Conservation (phyloP, 1,139 yeast species). For the Kurtzmaniella quercitrusa region DNA sequence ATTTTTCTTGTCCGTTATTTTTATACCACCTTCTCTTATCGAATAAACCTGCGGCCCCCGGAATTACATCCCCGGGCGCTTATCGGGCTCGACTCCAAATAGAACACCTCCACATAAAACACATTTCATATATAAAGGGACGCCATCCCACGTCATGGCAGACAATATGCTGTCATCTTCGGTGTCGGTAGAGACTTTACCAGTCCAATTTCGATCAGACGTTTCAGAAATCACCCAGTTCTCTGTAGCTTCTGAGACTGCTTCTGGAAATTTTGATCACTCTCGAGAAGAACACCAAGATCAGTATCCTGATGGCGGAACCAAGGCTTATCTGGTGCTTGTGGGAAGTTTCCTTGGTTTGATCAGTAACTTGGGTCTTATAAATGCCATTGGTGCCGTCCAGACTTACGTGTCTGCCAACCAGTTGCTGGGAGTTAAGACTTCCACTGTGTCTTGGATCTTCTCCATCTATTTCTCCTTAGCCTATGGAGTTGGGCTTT, state of each 20-base stretch:
- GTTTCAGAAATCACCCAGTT: neutral
- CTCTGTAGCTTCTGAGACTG: neutral
- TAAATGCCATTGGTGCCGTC: conserved; percentile 61
- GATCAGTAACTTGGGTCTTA: conserved; percentile 54
- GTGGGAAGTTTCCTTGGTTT: conserved; percentile 61
- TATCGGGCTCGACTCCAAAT: neutral
- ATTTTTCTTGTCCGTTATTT: no score
- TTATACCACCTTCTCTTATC: no score
- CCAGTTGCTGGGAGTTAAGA: conserved; percentile 41
- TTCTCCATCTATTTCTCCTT: conserved; percentile 59
- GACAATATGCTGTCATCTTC: neutral
- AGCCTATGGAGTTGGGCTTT: conserved; percentile 53
- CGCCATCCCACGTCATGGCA: neutral
- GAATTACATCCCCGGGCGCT: neutral
- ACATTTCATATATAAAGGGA: neutral
- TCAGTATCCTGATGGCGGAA: conserved; percentile 63
- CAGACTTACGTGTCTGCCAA: conserved; percentile 56
- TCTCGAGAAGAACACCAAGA: conserved; percentile 1
- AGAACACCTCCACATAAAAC: no score
- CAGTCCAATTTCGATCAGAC: neutral
- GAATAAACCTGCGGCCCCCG: no score
- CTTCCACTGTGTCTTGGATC: conserved; percentile 59
- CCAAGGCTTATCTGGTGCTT: conserved; percentile 54
- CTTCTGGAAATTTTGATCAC: neutral
- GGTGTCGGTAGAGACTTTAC: neutral